Percentiles rank a stretch among this genome's conserved stretches.
phyloP scores from a whole-genome alignment of 2,329 filamentous ascomycete genomes.

The Venturia nashicola region DNA sequence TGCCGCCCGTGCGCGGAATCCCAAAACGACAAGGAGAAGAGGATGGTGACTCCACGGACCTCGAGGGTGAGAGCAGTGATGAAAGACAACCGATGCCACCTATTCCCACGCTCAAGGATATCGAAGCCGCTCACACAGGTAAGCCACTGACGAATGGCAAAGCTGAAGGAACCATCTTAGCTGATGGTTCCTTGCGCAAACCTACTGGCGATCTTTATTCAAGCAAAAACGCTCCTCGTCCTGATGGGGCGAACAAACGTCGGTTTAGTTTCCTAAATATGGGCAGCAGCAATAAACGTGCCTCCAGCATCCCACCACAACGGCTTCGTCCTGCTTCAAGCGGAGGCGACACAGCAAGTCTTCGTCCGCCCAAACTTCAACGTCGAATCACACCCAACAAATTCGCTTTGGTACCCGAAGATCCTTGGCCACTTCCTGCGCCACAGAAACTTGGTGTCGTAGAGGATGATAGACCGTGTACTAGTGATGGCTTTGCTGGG shows the following conservation, averaged over 20 bases:
- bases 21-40: constrained; percentile 41
- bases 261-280: constrained; percentile 34
- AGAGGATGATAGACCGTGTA: constrained; percentile 17
- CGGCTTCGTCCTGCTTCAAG: constrained; percentile 18
- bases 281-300: constrained; percentile 46
- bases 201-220: constrained; percentile 9
- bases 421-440: constrained; percentile 39
- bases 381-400: constrained; percentile 29
- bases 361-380: constrained; percentile 32
- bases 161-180: constrained; percentile 20
- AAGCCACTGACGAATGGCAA: constrained; percentile 14
- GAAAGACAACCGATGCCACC: constrained; percentile 17
- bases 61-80: constrained; percentile 28
- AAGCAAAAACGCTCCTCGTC: constrained; percentile 11
- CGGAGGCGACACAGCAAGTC: constrained; percentile 12
- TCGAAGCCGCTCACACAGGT: constrained; percentile 21
- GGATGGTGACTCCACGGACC: constrained; percentile 41
- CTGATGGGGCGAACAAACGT: constrained; percentile 26
- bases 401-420: constrained; percentile 20
- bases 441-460: constrained; percentile 14
- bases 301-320: constrained; percentile 14
- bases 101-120: constrained; percentile 33
- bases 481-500: constrained; percentile 19
- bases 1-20: constrained; percentile 47
- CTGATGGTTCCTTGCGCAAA: constrained; percentile 27